Conservation (phyloP, 441 rosid genomes). For the Eutrema salsugineum region DNA sequence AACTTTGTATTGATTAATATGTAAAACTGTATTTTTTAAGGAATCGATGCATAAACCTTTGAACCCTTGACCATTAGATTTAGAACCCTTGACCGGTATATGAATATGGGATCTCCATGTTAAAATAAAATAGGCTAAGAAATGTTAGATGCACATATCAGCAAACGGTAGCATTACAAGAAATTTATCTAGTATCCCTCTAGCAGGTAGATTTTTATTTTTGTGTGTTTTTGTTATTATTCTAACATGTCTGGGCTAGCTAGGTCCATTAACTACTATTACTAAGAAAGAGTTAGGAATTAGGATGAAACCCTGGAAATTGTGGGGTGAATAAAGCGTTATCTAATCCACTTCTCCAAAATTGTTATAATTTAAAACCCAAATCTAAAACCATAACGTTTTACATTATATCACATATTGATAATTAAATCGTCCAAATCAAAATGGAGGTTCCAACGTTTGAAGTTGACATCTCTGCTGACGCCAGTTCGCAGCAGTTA, state of each 20-base stretch:
- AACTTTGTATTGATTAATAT: no score
- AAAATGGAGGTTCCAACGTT: constrained; percentile 24
- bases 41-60: no score
- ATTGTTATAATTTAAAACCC: neutral
- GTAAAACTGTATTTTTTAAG: no score
- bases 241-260: neutral
- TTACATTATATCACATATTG: neutral
- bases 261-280: neutral
- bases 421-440: neutral
- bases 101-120: neutral
- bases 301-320: neutral
- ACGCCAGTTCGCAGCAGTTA: constrained; percentile 32
- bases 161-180: neutral
- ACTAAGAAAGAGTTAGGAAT: neutral
- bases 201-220: neutral
- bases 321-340: constrained; percentile 4
- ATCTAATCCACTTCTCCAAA: constrained; percentile 11
- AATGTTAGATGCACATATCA: neutral
- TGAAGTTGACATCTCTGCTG: constrained; percentile 34
- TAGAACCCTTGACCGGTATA: no score
- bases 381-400: neutral
- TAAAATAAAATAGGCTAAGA: neutral
- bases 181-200: neutral
- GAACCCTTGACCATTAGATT: no score
- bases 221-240: neutral